Conservation (phyloP, 176 grass and related monocot species). For the Rhipidocladum racemiflorum region DNA sequence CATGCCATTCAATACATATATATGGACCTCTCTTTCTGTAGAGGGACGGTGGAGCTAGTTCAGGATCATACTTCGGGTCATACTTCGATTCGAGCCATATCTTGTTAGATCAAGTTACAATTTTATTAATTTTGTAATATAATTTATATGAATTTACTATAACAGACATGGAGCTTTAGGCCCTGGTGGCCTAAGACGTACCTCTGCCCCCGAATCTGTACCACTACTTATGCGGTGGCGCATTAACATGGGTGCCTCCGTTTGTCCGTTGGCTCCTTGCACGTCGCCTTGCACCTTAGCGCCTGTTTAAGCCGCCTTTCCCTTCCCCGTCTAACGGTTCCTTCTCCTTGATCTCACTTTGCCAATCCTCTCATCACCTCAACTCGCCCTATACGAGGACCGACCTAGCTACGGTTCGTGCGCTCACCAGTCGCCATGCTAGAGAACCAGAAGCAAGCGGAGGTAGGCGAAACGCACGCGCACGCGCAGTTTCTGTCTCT, state of each 20-base stretch:
- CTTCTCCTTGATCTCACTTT: slow-evolving; percentile 19
- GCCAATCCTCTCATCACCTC: background rate
- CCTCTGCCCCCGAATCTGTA: too few species aligned
- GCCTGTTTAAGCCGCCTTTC: slow-evolving; percentile 47
- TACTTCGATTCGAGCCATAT: too few species aligned
- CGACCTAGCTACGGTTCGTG: background rate
- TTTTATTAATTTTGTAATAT: too few species aligned
- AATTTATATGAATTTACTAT: too few species aligned
- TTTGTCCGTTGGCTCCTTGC: too few species aligned
- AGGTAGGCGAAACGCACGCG: slow-evolving; percentile 40
- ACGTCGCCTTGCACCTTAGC: too few species aligned
- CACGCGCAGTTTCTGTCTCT: background rate
- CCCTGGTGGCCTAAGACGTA: too few species aligned
- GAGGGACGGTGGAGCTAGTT: too few species aligned
- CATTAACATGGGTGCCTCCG: background rate
- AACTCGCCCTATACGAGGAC: background rate
- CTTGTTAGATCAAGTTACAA: too few species aligned
- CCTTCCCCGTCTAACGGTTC: slow-evolving; percentile 41
- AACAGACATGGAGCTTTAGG: too few species aligned
- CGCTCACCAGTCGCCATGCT: slow-evolving; percentile 36
- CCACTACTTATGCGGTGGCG: background rate
- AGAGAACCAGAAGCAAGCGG: slow-evolving; percentile 68
- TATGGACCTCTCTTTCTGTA: too few species aligned
- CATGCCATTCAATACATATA: background rate
- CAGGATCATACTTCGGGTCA: too few species aligned